These are phyloP conservation scores for Berkeleyomyces rouxiae DNA, from an alignment of 2,329 filamentous ascomycete species.

Conservation along the genomic window DNA sequence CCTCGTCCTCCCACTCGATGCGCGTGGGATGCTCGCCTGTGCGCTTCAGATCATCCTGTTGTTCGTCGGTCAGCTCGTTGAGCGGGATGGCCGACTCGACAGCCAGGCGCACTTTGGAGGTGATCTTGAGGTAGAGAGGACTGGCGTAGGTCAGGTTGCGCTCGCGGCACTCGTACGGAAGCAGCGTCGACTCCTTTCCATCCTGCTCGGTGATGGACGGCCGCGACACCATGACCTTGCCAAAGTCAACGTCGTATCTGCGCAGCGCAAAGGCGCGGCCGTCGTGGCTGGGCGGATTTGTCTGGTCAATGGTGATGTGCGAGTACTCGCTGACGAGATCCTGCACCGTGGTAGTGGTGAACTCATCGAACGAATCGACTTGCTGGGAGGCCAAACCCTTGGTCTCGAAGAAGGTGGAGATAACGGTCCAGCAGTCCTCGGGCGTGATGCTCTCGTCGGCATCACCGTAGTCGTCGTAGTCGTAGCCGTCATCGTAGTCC, in stretches of 20 bases:
- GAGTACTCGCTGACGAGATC: conserved; percentile 88
- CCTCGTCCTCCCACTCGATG: conserved; percentile 41
- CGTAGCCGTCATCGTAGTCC: conserved; percentile 39
- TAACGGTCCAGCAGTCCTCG: conserved; percentile 97
- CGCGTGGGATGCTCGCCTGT: conserved; percentile 42
- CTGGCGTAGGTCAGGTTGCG: conserved; percentile 92
- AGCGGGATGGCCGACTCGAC: conserved; percentile 54
- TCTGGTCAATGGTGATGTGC: conserved; percentile 82
- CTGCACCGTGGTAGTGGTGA: conserved; percentile 84
- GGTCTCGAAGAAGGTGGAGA: conserved; percentile 87
- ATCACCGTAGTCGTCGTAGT: conserved; percentile 55
- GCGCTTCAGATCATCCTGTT: conserved; percentile 35
- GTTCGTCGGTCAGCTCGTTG: conserved; percentile 51
- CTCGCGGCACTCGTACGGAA: conserved; percentile 87
- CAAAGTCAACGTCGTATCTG: conserved; percentile 90
- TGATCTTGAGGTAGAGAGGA: conserved; percentile 78
- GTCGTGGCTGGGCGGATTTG: conserved; percentile 58
- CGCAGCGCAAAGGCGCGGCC: conserved; percentile 71
- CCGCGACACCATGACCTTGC: conserved; percentile 71
- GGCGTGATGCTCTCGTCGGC: conserved; percentile 64
- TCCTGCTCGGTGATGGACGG: conserved; percentile 89
- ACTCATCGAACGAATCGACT: conserved; percentile 96
- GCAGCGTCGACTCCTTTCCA: conserved; percentile 66
- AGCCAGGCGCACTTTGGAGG: conserved; percentile 68
- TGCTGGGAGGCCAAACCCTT: conserved; percentile 96